phyloP scores from a whole-genome alignment of 805 yeast species.

The Starmera dryadoides region DNA sequence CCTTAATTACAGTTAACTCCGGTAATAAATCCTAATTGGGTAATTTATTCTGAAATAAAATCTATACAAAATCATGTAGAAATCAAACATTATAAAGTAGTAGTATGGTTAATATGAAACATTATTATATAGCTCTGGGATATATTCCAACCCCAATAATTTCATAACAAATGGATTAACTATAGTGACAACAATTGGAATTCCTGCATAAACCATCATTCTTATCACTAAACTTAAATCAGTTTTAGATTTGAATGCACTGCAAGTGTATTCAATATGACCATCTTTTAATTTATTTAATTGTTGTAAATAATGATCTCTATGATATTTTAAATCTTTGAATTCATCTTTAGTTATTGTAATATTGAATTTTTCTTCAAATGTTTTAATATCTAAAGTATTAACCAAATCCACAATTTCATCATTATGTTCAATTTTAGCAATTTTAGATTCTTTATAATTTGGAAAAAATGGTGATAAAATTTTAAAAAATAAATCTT shows the following conservation, averaged over 20 bases:
- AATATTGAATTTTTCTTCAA: neutral
- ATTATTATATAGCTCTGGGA: constrained; percentile 1
- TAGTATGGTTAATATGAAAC: too few relatives aligned
- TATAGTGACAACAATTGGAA: constrained; percentile 46
- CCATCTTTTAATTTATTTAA: constrained; percentile 16
- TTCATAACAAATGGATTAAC: constrained; percentile 20
- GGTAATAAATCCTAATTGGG: too few relatives aligned
- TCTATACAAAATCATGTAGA: too few relatives aligned
- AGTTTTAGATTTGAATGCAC: constrained; percentile 53
- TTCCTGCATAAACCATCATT: constrained; percentile 75
- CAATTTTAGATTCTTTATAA: neutral
- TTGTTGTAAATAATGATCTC: constrained; percentile 5
- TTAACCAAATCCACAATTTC: neutral
- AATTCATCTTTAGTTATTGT: neutral
- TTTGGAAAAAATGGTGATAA: constrained; percentile 51
- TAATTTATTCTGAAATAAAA: too few relatives aligned
- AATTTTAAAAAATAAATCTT: constrained; percentile 51
- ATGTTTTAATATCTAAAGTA: neutral
- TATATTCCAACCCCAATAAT: constrained; percentile 8
- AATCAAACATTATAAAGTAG: too few relatives aligned
- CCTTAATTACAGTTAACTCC: too few relatives aligned
- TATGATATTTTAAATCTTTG: neutral
- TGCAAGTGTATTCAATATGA: constrained; percentile 24
- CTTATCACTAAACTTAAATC: constrained; percentile 75
- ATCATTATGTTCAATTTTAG: neutral